phyloP scores from a whole-genome alignment of 2,329 filamentous ascomycete genomes.

The Fusarium tanahbumbuense region DNA sequence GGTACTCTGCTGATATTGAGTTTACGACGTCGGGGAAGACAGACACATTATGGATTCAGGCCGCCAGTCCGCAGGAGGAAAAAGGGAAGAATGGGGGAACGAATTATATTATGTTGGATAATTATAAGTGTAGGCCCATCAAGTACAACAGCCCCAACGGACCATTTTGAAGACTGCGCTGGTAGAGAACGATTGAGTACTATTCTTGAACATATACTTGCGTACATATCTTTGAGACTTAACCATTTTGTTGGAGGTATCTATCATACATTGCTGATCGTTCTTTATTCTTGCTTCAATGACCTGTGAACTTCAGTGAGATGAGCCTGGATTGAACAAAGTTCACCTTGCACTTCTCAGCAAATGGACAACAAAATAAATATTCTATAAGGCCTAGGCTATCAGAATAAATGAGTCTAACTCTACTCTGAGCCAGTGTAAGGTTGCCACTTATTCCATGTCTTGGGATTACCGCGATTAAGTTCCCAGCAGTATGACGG shows the following conservation, averaged over 20 bases:
- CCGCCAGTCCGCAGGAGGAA: conserved; percentile 1
- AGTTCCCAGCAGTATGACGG: too few species aligned
- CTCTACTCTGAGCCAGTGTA: too few species aligned
- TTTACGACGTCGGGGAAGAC: neutral
- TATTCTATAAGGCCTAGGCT: too few species aligned
- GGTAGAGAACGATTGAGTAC: fast-evolving
- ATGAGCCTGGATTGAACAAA: neutral
- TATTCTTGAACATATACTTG: neutral
- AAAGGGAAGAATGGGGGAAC: too few species aligned
- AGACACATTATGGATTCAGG: conserved; percentile 6
- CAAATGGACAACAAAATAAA: too few species aligned
- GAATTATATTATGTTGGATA: conserved; percentile 5
- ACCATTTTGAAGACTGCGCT: neutral
- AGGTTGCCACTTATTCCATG: too few species aligned
- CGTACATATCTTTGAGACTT: neutral
- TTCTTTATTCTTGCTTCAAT: too few species aligned
- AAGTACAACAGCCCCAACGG: neutral
- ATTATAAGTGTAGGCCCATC: conserved; percentile 8
- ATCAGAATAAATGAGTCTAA: too few species aligned
- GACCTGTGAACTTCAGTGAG: too few species aligned
- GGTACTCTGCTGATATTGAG: neutral
- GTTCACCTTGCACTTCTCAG: neutral
- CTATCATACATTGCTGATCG: too few species aligned
- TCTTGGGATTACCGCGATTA: too few species aligned
- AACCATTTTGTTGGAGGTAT: too few species aligned